These are phyloP conservation scores for Fusarium temperatum DNA, from an alignment of 2,329 filamentous ascomycete genomes.

Conservation along the genomic window DNA sequence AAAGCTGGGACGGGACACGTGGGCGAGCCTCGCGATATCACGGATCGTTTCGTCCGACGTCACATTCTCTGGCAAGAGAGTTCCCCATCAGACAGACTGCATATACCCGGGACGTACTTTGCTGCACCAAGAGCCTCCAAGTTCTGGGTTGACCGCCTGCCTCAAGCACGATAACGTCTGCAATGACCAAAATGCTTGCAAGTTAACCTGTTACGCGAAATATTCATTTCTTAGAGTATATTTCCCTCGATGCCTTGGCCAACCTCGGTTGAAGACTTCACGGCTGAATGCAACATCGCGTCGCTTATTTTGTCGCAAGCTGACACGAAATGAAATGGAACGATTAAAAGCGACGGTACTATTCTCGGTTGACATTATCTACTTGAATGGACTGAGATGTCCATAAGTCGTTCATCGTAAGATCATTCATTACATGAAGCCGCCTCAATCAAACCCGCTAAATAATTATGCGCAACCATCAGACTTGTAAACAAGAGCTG, in stretches of 20 bases:
- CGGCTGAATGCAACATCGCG: not conserved
- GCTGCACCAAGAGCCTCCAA: not conserved
- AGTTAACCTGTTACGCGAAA: not conserved
- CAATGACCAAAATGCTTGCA: not conserved
- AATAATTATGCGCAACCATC: constrained; percentile 16
- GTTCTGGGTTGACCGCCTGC: not conserved
- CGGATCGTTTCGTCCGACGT: not conserved
- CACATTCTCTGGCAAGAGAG: not conserved
- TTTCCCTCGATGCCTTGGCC: not conserved
- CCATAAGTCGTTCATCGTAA: not conserved
- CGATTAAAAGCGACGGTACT: not conserved
- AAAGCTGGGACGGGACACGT: not conserved
- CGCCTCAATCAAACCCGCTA: not conserved
- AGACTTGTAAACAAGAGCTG: constrained; percentile 21
- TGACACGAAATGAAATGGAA: too few relatives aligned
- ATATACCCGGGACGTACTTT: not conserved
- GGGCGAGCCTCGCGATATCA: not conserved
- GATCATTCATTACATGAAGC: not conserved
- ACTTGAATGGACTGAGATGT: not conserved
- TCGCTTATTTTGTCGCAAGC: not conserved
- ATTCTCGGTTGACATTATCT: not conserved
- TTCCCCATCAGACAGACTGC: not conserved
- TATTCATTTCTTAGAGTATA: too few relatives aligned
- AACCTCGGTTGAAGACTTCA: not conserved
- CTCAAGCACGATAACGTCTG: not conserved